Conservation (phyloP, 352 stramenopile species). For the Globisporangium ultimum region DNA sequence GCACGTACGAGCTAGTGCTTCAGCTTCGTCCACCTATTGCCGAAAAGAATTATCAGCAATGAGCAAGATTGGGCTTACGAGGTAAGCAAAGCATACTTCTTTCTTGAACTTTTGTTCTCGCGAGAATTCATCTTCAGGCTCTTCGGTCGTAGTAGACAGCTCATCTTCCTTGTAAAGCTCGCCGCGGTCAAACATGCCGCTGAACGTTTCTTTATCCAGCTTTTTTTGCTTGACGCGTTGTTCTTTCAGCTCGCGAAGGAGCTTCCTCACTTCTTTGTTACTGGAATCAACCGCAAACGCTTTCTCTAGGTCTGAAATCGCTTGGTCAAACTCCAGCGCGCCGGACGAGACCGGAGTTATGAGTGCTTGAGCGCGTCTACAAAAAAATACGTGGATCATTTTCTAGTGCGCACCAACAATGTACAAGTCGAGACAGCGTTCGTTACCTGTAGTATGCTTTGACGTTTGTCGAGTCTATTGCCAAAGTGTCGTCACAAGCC, state of each 20-base stretch:
- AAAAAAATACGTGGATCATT: neutral
- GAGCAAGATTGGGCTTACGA: neutral
- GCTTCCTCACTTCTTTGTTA: conserved; percentile 60
- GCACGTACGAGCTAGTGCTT: conserved; percentile 61
- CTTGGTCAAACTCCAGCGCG: conserved; percentile 72
- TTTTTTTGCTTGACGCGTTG: conserved; percentile 59
- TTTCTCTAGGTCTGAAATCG: conserved; percentile 68
- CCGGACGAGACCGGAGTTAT: conserved; percentile 75
- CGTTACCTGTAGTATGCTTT: conserved; percentile 75
- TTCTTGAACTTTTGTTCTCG: conserved; percentile 47
- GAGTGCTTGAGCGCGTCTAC: conserved; percentile 62
- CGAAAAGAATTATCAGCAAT: neutral
- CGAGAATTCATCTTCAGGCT: conserved; percentile 23
- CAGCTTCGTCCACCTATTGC: conserved; percentile 55
- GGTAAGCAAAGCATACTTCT: conserved; percentile 29
- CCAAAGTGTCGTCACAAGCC: conserved; percentile 68
- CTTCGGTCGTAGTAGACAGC: conserved; percentile 2
- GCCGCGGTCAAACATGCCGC: conserved; percentile 77
- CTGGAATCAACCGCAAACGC: conserved; percentile 53
- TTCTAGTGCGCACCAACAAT: neutral
- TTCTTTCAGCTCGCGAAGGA: conserved; percentile 67
- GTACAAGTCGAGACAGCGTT: neutral
- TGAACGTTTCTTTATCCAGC: conserved; percentile 76
- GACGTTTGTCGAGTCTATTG: conserved; percentile 57
- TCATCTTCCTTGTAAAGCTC: conserved; percentile 47